Evolutionary conservation across 2,329 filamentous ascomycete species (phyloP), one percentile per base, ranked within the genome.

Genomic region (Massarina eburnea): DNA sequence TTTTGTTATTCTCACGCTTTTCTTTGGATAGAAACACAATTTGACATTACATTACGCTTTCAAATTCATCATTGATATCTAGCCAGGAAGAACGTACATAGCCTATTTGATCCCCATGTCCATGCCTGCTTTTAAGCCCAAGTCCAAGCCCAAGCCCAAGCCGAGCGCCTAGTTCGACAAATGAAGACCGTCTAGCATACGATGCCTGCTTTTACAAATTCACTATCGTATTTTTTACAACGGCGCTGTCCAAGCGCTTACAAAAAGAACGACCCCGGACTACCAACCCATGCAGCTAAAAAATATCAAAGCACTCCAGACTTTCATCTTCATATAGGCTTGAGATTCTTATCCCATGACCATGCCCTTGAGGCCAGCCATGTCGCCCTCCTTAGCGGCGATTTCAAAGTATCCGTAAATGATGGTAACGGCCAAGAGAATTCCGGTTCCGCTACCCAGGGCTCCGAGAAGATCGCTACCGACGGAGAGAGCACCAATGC

Each of bases 351-450:
- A 76, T 54, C 77, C 76, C 71, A 79, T 77, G 41, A 86, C 81
- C 74, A 85, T 82, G 41, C 83, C 83, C 73, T 84, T 84, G 48
- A 87, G 76, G 58, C 90, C 89, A 51, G 85, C 82, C 74, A 97
- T 86, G 71, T 99, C 94, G 64, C 94, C 94, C 76, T 99, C 94
- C 78, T 96, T 96, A 66, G 95, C 95, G 19, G 94, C 94, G 67
- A 99, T 99, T 74, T 99, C 94, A 66, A 99, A 99, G 79, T 99
- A 99, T 57, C 91, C 90, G 74, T 99, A 99, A 75, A 99, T 99
- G 72, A 99, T 99, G 86, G 95, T 99, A 70, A 99, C 94, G 73
- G 94, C 94, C 72, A 99, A 85, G 51, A 99, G 82, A 64, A 96
- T 99, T 86, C 94, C 91, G 65, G 94, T 99, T 70, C 94, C 94